Percentiles rank a stretch among this genome's conserved stretches.
These are phyloP conservation scores for Ustilago hordei DNA, from an alignment of 1,284 basidiomycete species.

Conservation along the genomic window DNA sequence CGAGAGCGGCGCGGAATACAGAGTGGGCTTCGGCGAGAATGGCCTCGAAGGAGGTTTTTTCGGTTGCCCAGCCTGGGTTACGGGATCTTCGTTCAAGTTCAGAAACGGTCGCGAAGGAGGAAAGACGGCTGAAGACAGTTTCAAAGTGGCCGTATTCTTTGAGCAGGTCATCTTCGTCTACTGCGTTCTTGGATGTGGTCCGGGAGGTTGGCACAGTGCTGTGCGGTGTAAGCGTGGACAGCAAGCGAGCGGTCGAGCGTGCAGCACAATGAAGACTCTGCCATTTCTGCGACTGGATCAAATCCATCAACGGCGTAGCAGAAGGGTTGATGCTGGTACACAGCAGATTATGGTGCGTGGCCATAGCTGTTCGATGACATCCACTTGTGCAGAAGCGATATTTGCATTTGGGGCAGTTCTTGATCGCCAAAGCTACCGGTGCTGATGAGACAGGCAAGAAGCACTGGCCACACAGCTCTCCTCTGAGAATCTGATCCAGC, in stretches of 20 bases:
- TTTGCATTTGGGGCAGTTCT: conserved; percentile 62
- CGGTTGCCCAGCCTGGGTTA: conserved; percentile 62
- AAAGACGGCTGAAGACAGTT: conserved; percentile 37
- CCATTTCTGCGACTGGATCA: conserved; percentile 52
- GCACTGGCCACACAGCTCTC: conserved; percentile 60
- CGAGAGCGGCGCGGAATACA: conserved; percentile 45
- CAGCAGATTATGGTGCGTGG: conserved; percentile 78
- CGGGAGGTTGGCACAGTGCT: conserved; percentile 6
- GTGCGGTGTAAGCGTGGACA: conserved; percentile 17
- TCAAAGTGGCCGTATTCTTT: conserved; percentile 37
- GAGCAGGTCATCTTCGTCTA: conserved; percentile 7
- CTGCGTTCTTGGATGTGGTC: background rate
- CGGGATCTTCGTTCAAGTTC: conserved; percentile 60
- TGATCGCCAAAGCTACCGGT: conserved; percentile 66
- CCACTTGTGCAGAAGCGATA: conserved; percentile 83
- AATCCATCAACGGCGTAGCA: conserved; percentile 70
- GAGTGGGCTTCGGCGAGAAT: conserved; percentile 37
- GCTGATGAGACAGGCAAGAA: conserved; percentile 63
- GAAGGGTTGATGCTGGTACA: conserved; percentile 81
- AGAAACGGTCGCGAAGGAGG: conserved; percentile 60
- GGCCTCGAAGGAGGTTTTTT: conserved; percentile 39
- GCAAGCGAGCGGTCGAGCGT: conserved; percentile 21
- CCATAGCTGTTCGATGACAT: conserved; percentile 76
- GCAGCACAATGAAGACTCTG: conserved; percentile 45
- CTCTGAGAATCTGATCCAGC: conserved; percentile 29